Percentiles rank a stretch among this genome's conserved stretches.
These are phyloP conservation scores for Maudiozyma saulgeensis DNA, from an alignment of 805 yeast species.

Conservation along the genomic window DNA sequence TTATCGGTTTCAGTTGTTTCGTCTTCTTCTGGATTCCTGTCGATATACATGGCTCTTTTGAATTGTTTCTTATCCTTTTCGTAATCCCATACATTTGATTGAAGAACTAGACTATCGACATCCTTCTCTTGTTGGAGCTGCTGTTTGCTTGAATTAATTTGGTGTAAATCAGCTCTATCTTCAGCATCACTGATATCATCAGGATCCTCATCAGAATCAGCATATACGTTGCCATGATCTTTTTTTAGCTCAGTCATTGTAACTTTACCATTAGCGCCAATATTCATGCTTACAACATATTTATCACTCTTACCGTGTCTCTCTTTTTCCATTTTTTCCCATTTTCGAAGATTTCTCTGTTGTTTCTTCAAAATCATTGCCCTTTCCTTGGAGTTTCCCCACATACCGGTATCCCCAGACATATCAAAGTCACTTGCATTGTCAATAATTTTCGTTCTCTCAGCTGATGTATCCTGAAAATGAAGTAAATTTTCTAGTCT, in stretches of 20 bases:
- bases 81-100: constrained; percentile 49
- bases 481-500: constrained; percentile 63
- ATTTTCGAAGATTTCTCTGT: constrained; percentile 60
- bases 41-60: constrained; percentile 41
- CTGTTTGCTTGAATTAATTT: constrained; percentile 20
- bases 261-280: constrained; percentile 70
- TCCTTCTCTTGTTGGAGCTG: constrained; percentile 14
- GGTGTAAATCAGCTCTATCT: constrained; percentile 25
- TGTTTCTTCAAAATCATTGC: constrained; percentile 82
- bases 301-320: constrained; percentile 62
- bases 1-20: neutral
- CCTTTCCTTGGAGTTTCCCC: constrained; percentile 80
- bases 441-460: constrained; percentile 86
- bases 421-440: constrained; percentile 70
- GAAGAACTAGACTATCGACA: constrained; percentile 14
- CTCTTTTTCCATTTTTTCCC: constrained; percentile 48
- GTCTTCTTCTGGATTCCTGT: constrained; percentile 1
- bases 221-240: constrained; percentile 14
- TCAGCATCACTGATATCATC: constrained; percentile 32
- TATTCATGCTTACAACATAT: constrained; percentile 65
- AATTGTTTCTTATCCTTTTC: constrained; percentile 46
- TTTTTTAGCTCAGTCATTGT: constrained; percentile 42
- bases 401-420: constrained; percentile 48
- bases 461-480: constrained; percentile 80
- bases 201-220: constrained; percentile 24